Base-by-base conservation (phyloP, 306 rosid species). In the Vigna radiata region DNA sequence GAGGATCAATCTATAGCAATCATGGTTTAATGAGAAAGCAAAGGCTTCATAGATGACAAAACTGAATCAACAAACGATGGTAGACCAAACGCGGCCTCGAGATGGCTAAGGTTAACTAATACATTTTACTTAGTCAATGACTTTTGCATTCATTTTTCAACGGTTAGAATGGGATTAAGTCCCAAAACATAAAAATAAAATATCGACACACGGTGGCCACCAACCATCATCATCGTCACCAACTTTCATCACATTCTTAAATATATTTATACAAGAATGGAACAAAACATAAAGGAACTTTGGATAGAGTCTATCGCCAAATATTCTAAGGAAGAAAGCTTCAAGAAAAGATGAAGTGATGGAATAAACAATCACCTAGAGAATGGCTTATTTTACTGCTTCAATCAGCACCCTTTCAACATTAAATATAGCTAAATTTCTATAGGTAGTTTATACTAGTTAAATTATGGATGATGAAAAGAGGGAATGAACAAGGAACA, bases 111-210 rank as follows among this genome's bases (percentile, higher is more conserved):
- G 68, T 41, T 75, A 71, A 75, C 77, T 33, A 79, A 63, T 60
- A 64, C 68, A 53, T 66, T 53, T 82, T 76, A 82, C 84, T 33
- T 41, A 76, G 82, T 79, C 82, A 82, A 47, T 53, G 75, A 10
- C 78, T 25, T 39, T 61, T 68, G 18, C 73, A 60, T 43, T 66
- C 1, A 41, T 27, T 55, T 78, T 77, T 43, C 73, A 65, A 66
- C 13, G 7, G 21, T 48, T 52, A 18, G 46, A 52, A 68, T 44
- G 19, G n/a, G 55, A 33, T 25, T 60, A 46, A 36, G 43, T 27
- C 14, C 17, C 70, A 67, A 15, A 71, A 8, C 8, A 23, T 41
- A 36, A 67, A 39, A n/a, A 19, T 58, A 46, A 62, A 41, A 70
- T 25, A 81, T 62, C 29, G 10, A 23, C 33, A 4, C 18, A 11